Conservation (phyloP, 225 moss, liverwort and hornwort genomes). For the Anthoceros angustus region DNA sequence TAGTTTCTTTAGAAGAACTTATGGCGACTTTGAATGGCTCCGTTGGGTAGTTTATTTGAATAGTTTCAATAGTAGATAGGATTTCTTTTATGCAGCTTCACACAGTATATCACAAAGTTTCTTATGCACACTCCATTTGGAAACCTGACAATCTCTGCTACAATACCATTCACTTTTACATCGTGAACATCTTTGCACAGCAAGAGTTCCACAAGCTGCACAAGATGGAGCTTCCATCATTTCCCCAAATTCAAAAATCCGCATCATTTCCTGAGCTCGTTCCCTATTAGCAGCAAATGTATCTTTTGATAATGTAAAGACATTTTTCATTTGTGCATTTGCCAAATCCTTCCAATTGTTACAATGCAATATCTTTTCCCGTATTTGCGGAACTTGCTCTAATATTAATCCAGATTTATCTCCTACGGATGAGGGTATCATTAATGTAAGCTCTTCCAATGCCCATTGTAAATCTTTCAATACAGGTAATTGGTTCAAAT, state of each 20-base stretch:
- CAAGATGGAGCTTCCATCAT: conserved; percentile 60
- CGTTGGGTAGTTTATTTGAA: no score
- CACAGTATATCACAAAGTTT: conserved; percentile 38
- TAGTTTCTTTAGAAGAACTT: no score
- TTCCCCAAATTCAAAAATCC: conserved; percentile 61
- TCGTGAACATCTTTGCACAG: conserved; percentile 55
- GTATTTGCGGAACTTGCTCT: conserved; percentile 60
- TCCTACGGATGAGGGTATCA: conserved; percentile 26
- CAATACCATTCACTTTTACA: conserved; percentile 77
- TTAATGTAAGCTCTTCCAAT: conserved; percentile 54
- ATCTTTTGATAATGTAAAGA: conserved; percentile 23
- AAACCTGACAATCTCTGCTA: conserved; percentile 48
- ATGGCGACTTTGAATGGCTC: no score
- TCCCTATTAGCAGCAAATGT: conserved; percentile 20
- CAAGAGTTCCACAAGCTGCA: conserved; percentile 37
- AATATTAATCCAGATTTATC: conserved; percentile 41
- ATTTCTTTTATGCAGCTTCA: background rate
- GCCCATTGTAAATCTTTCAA: conserved; percentile 73
- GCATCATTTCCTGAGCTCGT: conserved; percentile 55
- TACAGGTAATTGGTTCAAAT: conserved; percentile 63
- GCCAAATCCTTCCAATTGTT: conserved; percentile 50
- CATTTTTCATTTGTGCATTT: conserved; percentile 34
- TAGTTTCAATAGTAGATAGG: no score
- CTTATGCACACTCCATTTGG: conserved; percentile 47
- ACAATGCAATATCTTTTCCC: conserved; percentile 29